Conservation (phyloP, 2,329 filamentous ascomycete species). For the Xylariaceae sp. region DNA sequence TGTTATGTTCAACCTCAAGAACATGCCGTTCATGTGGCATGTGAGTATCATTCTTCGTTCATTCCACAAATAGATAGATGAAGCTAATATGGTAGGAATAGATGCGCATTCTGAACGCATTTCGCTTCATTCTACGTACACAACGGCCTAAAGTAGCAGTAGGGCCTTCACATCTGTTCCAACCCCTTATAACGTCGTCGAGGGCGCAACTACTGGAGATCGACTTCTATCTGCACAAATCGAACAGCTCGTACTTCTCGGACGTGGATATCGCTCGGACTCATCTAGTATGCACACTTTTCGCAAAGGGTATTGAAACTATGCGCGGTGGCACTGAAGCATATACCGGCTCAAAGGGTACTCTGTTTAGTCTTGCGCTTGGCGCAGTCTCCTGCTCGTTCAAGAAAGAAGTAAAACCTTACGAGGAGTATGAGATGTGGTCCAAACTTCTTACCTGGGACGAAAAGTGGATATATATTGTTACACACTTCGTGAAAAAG, state of each 20-base stretch:
- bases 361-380: constrained; percentile 36
- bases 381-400: constrained; percentile 54
- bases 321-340: constrained; percentile 32
- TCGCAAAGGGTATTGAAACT: constrained; percentile 29
- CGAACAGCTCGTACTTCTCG: constrained; percentile 66
- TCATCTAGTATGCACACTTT: constrained; percentile 54
- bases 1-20: constrained; percentile 53
- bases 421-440: constrained; percentile 49
- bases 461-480: constrained; percentile 53
- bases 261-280: constrained; percentile 66
- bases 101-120: constrained; percentile 35
- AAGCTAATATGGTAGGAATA: constrained; percentile 14
- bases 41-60: constrained; percentile 36
- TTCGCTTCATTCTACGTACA: constrained; percentile 42
- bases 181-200: constrained; percentile 57
- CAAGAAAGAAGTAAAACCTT: constrained; percentile 51
- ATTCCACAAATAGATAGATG: background rate
- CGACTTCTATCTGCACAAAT: constrained; percentile 72
- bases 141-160: constrained; percentile 38
- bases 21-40: constrained; percentile 58
- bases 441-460: constrained; percentile 52
- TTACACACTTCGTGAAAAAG: constrained; percentile 47
- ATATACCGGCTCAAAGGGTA: constrained; percentile 27
- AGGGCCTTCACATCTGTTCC: constrained; percentile 55
- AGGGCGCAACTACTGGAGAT: constrained; percentile 60